These are phyloP conservation scores for Malassezia japonica DNA, from an alignment of 1,284 basidiomycete species.

Conservation along the genomic window DNA sequence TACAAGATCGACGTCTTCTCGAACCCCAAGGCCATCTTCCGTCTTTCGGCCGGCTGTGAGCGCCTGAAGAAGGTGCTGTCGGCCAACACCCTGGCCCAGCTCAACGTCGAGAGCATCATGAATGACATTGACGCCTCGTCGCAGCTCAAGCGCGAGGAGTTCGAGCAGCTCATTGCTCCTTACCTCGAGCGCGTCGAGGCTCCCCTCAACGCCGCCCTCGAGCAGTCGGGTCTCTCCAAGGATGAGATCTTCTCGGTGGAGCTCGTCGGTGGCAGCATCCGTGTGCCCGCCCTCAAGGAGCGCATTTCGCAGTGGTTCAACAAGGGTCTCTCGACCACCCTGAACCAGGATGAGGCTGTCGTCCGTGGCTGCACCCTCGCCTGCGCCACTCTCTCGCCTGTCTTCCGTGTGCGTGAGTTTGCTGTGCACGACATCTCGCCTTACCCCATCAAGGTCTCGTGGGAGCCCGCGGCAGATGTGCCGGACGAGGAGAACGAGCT, in stretches of 20 bases:
- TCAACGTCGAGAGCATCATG: constrained; percentile 48
- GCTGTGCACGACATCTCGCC: constrained; percentile 43
- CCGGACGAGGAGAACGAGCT: constrained; percentile 48
- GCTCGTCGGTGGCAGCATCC: constrained; percentile 45
- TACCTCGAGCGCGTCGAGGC: constrained; percentile 34
- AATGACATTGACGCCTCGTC: constrained; percentile 46
- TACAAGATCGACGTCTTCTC: constrained; percentile 48
- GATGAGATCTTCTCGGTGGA: constrained; percentile 44
- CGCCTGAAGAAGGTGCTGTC: constrained; percentile 48
- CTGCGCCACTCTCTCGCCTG: constrained; percentile 46
- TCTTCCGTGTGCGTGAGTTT: constrained; percentile 47
- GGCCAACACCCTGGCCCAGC: constrained; percentile 44
- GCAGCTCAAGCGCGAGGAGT: constrained; percentile 47
- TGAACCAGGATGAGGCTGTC: constrained; percentile 47
- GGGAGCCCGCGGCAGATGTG: constrained; percentile 44
- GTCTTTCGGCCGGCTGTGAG: constrained; percentile 44
- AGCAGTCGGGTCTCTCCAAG: constrained; percentile 42
- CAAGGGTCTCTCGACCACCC: constrained; percentile 40
- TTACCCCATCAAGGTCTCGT: constrained; percentile 48
- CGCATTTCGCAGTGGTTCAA: constrained; percentile 37
- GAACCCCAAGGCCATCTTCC: constrained; percentile 47
- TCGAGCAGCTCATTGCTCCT: constrained; percentile 41
- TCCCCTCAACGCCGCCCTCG: constrained; percentile 38
- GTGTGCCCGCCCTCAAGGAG: constrained; percentile 46
- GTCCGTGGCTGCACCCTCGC: constrained; percentile 46